phyloP scores from a whole-genome alignment of 192 early-diverging fungal species.

The Thoreauomyces humboldtii region DNA sequence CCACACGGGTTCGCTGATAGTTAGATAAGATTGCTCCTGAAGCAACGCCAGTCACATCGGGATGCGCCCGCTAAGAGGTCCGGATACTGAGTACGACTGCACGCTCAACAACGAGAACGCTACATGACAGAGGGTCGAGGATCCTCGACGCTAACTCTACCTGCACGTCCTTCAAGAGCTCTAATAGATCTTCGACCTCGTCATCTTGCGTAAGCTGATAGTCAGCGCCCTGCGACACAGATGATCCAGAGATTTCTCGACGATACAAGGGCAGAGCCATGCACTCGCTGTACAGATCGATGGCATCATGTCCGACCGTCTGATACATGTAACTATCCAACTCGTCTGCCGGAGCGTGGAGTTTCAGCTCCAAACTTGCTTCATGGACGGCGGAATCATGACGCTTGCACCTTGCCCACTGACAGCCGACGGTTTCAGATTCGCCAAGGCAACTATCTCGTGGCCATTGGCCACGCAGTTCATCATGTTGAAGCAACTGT shows the following conservation, averaged over 20 bases:
- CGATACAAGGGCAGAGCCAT: constrained; percentile 82
- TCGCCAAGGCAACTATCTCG: constrained; percentile 88
- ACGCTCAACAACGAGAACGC: too few relatives aligned
- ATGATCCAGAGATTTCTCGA: constrained; percentile 65
- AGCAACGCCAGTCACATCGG: constrained; percentile 82
- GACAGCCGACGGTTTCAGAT: constrained; percentile 72
- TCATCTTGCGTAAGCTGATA: constrained; percentile 71
- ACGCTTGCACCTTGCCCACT: constrained; percentile 57
- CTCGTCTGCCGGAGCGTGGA: constrained; percentile 59
- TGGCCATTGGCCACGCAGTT: constrained; percentile 93
- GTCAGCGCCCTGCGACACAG: constrained; percentile 62
- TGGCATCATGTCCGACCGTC: constrained; percentile 91
- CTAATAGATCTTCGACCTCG: constrained; percentile 92
- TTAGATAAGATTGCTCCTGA: constrained; percentile 95
- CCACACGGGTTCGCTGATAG: constrained; percentile 96
- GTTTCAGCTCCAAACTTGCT: too few relatives aligned
- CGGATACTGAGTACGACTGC: too few relatives aligned
- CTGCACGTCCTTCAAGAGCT: constrained; percentile 69
- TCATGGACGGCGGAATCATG: neutral
- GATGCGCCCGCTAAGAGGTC: too few relatives aligned
- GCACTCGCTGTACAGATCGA: constrained; percentile 78
- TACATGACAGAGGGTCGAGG: too few relatives aligned
- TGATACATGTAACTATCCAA: constrained; percentile 96
- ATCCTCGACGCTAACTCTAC: too few relatives aligned
- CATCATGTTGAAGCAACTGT: constrained; percentile 93